phyloP scores from a whole-genome alignment of 2,329 filamentous ascomycete genomes.

The Ophiocordyceps camponoti-leonardi region DNA sequence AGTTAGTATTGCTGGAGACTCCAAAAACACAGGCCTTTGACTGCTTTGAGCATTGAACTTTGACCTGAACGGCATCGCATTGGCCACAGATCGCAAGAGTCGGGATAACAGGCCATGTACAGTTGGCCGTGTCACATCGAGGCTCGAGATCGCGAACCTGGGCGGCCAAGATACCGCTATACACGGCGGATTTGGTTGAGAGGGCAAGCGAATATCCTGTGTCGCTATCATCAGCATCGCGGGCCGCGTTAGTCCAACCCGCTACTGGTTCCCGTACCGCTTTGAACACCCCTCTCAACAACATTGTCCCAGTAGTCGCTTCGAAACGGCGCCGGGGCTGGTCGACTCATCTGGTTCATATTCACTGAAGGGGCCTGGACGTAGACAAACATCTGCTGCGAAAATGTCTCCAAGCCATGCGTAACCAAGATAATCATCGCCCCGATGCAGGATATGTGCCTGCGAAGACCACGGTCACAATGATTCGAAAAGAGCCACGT shows the following conservation, averaged over 20 bases:
- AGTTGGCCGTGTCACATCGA: slow-evolving; percentile 15
- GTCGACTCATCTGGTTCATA: slow-evolving; percentile 4
- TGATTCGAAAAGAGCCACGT: neutral
- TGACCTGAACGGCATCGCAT: slow-evolving; percentile 8
- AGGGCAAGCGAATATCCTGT: slow-evolving; percentile 9
- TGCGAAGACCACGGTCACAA: slow-evolving; percentile 3
- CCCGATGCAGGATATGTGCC: slow-evolving; percentile 20
- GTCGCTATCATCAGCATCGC: neutral
- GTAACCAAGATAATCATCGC: slow-evolving; percentile 17
- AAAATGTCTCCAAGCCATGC: slow-evolving; percentile 21
- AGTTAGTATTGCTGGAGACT: slow-evolving; percentile 11
- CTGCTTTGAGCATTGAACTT: slow-evolving; percentile 6
- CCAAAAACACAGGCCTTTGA: slow-evolving; percentile 12
- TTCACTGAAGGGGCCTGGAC: slow-evolving; percentile 9
- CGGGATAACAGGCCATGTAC: slow-evolving; percentile 18
- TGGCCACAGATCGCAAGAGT: slow-evolving; percentile 18
- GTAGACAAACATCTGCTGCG: slow-evolving; percentile 19
- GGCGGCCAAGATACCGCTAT: slow-evolving; percentile 17
- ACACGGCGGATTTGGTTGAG: slow-evolving; percentile 21
- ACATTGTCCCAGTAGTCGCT: slow-evolving; percentile 19
- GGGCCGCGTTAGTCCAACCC: neutral
- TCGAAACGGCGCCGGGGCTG: slow-evolving; percentile 12
- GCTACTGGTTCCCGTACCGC: neutral
- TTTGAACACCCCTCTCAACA: slow-evolving; percentile 7
- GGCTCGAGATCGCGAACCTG: slow-evolving; percentile 10